phyloP scores from a whole-genome alignment of 1,139 yeast species.

The Dujonia santamariae region DNA sequence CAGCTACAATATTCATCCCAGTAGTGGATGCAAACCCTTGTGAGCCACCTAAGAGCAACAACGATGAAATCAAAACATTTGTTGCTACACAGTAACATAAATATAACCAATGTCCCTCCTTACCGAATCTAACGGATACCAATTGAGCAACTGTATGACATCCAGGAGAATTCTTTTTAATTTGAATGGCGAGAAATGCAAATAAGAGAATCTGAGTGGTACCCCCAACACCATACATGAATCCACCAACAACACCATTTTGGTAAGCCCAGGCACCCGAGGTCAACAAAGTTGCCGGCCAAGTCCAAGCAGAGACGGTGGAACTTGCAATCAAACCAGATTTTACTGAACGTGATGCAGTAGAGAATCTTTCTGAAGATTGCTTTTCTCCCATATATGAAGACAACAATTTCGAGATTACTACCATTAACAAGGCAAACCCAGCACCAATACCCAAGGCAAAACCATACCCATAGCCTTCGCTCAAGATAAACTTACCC shows the following conservation, averaged over 20 bases:
- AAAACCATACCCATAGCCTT: conserved; percentile 36
- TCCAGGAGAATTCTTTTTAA: conserved; percentile 68
- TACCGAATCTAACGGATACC: conserved; percentile 68
- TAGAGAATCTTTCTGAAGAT: conserved; percentile 38
- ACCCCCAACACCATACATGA: conserved; percentile 76
- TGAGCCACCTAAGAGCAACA: conserved; percentile 15
- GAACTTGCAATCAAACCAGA: conserved; percentile 37
- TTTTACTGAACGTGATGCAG: conserved; percentile 36
- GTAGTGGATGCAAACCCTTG: conserved; percentile 16
- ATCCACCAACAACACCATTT: conserved; percentile 51
- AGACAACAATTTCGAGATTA: conserved; percentile 27
- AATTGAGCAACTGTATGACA: conserved; percentile 78
- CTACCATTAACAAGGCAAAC: conserved; percentile 36
- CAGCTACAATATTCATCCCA: conserved; percentile 18
- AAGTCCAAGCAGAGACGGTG: conserved; percentile 38
- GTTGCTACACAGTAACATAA: conserved; percentile 15
- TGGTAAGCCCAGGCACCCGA: conserved; percentile 30
- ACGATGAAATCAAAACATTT: conserved; percentile 15
- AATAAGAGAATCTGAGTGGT: conserved; percentile 69
- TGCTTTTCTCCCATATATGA: conserved; percentile 31
- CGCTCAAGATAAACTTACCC: conserved; percentile 11
- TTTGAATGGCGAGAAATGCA: conserved; percentile 71
- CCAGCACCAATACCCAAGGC: conserved; percentile 39
- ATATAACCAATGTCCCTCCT: conserved; percentile 19
- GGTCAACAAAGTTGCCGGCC: conserved; percentile 39